phyloP scores from a whole-genome alignment of 1,284 basidiomycete species.

The Pseudozyma sp. region DNA sequence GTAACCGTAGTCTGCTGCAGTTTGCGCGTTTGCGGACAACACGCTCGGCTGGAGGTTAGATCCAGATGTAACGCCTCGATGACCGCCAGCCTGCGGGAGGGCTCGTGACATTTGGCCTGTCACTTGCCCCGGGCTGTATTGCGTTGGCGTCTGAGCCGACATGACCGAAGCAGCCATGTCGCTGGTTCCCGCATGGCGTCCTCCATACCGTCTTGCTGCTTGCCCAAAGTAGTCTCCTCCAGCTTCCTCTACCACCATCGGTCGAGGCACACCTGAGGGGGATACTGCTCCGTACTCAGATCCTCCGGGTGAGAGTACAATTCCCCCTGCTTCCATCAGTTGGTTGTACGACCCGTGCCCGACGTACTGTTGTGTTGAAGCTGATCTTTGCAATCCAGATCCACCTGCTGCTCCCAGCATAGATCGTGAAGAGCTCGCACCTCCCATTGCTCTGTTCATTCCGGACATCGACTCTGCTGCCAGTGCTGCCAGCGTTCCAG shows the following conservation, averaged over 20 bases:
- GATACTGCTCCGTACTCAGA: slow-evolving; percentile 22
- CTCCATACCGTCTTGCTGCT: slow-evolving; percentile 21
- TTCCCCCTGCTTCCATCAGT: slow-evolving; percentile 3
- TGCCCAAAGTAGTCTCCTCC: slow-evolving; percentile 22
- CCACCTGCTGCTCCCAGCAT: slow-evolving; percentile 1
- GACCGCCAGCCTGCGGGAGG: slow-evolving; percentile 1
- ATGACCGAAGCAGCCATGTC: slow-evolving; percentile 5
- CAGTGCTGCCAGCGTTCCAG: slow-evolving; percentile 7
- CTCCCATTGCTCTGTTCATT: not conserved
- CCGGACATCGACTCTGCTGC: slow-evolving; percentile 1
- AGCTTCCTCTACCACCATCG: slow-evolving; percentile 7
- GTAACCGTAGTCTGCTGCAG: slow-evolving; percentile 2
- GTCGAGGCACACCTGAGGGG: slow-evolving; percentile 20
- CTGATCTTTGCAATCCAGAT: not conserved
- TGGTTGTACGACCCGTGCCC: not conserved
- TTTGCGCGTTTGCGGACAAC: slow-evolving; percentile 1
- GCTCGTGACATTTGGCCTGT: slow-evolving; percentile 1
- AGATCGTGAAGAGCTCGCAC: not conserved
- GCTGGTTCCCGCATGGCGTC: slow-evolving; percentile 10
- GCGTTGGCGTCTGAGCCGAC: not conserved
- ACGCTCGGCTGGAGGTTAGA: slow-evolving; percentile 14
- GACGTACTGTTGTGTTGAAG: slow-evolving; percentile 1
- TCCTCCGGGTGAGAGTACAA: slow-evolving; percentile 10
- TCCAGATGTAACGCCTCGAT: slow-evolving; percentile 1
- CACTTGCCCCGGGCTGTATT: slow-evolving; percentile 6